phyloP scores from a whole-genome alignment of 2,329 filamentous ascomycete species.

The Ploettnerulaceae sp. region DNA sequence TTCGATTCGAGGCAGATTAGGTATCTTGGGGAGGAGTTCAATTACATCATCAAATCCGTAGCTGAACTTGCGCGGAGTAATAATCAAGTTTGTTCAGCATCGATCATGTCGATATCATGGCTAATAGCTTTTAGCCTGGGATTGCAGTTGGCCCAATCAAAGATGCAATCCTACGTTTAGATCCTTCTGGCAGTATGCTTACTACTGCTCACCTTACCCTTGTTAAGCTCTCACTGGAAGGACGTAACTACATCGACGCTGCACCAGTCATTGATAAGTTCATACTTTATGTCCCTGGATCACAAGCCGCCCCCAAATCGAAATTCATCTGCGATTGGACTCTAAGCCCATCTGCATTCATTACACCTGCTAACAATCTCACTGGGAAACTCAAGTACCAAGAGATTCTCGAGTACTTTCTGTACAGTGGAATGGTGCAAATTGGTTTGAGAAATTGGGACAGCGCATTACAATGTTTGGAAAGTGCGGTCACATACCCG shows the following conservation, averaged over 20 bases:
- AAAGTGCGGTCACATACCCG: conserved; percentile 63
- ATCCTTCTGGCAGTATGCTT: conserved; percentile 59
- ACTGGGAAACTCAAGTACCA: conserved; percentile 47
- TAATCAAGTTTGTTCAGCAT: conserved; percentile 22
- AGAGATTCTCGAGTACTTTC: conserved; percentile 62
- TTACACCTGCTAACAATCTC: conserved; percentile 54
- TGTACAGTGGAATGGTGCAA: conserved; percentile 60
- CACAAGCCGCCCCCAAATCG: conserved; percentile 34
- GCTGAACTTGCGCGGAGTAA: conserved; percentile 17
- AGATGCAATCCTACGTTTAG: conserved; percentile 57
- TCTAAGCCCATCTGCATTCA: conserved; percentile 49
- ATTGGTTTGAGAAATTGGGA: conserved; percentile 57
- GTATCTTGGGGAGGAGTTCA: conserved; percentile 47
- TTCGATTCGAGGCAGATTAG: conserved; percentile 52
- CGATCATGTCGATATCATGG: not conserved
- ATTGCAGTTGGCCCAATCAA: conserved; percentile 28
- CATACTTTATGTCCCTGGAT: conserved; percentile 60
- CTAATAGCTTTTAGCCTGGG: conserved; percentile 23
- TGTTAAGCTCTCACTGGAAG: conserved; percentile 51
- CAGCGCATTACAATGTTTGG: conserved; percentile 57
- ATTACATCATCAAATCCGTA: conserved; percentile 40
- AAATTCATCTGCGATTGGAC: conserved; percentile 43
- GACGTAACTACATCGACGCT: conserved; percentile 48
- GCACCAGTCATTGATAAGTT: conserved; percentile 59
- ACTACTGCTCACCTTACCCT: conserved; percentile 61